phyloP scores from a whole-genome alignment of 495 filamentous ascomycete species.

The Tuber calosporum region DNA sequence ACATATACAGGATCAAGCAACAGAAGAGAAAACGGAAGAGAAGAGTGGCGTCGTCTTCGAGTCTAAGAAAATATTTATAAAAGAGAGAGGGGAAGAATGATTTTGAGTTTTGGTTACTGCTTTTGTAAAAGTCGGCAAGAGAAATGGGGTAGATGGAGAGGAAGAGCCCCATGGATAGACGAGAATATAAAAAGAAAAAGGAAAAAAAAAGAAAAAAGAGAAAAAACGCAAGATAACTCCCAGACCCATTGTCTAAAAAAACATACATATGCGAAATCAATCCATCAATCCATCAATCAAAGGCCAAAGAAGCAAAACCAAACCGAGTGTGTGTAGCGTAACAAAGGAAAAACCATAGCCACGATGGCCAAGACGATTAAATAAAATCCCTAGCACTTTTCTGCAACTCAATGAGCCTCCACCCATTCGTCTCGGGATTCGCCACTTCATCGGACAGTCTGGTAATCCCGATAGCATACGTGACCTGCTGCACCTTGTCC shows the following conservation, averaged over 20 bases:
- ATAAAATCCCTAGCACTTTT: slow-evolving; percentile 96
- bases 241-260: neutral
- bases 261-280: neutral
- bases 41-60: neutral
- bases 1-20: neutral
- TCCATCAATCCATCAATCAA: neutral
- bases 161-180: neutral
- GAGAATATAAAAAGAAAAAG: neutral
- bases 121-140: neutral
- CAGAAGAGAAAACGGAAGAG: neutral
- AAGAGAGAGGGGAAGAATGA: neutral
- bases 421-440: slow-evolving; percentile 92
- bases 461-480: slow-evolving; percentile 94
- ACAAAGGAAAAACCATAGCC: slow-evolving; percentile 8
- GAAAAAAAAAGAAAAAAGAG: neutral
- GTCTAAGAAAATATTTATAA: neutral
- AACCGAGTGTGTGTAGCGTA: neutral
- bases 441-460: slow-evolving; percentile 87
- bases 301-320: neutral
- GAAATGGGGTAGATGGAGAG: neutral
- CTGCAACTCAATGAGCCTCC: slow-evolving; percentile 95
- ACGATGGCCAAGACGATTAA: slow-evolving; percentile 44
- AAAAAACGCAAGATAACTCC: neutral
- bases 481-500: slow-evolving; percentile 94
- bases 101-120: neutral